A percentile compares a stretch with the other conserved stretches of the same genome.
Conservation (phyloP, 129 eudicot species). For the Arctium minus region DNA sequence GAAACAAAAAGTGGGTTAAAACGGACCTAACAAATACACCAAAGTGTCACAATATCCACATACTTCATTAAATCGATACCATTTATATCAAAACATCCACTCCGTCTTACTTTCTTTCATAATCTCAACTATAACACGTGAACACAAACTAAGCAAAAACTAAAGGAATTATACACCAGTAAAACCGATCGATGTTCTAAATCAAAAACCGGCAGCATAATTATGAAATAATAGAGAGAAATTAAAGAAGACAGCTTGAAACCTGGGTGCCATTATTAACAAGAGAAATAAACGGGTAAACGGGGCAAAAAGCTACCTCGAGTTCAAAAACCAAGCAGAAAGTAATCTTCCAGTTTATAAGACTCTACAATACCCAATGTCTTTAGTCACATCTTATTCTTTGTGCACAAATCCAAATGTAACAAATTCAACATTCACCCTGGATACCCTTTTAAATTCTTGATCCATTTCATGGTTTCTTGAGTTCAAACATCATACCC, state of each 20-base stretch:
- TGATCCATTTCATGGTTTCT: background rate
- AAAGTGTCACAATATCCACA: constrained; percentile 1
- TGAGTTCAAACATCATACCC: background rate
- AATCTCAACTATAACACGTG: background rate
- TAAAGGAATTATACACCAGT: background rate
- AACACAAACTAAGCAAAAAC: background rate
- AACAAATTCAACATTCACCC: constrained; percentile 13
- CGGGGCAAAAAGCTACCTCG: constrained; percentile 57
- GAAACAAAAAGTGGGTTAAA: constrained; percentile 9
- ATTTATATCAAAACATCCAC: background rate
- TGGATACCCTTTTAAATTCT: constrained; percentile 2
- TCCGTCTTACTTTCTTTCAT: background rate
- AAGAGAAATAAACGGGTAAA: constrained; percentile 36
- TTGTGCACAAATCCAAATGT: constrained; percentile 49
- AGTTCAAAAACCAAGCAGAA: constrained; percentile 62
- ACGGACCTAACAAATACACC: constrained; percentile 15
- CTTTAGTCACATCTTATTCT: constrained; percentile 27
- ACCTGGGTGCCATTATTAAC: constrained; percentile 16
- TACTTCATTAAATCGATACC: constrained; percentile 1
- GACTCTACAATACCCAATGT: constrained; percentile 19
- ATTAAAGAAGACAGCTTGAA: constrained; percentile 2
- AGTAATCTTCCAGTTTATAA: constrained; percentile 25
- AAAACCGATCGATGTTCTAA: background rate
- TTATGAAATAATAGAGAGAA: constrained; percentile 3
- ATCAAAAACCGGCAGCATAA: background rate